Evolutionary conservation across 768 basidiomycete genomes (phyloP), one percentile per base, ranked within the genome.

Genomic region (Boletellus ananas): DNA sequence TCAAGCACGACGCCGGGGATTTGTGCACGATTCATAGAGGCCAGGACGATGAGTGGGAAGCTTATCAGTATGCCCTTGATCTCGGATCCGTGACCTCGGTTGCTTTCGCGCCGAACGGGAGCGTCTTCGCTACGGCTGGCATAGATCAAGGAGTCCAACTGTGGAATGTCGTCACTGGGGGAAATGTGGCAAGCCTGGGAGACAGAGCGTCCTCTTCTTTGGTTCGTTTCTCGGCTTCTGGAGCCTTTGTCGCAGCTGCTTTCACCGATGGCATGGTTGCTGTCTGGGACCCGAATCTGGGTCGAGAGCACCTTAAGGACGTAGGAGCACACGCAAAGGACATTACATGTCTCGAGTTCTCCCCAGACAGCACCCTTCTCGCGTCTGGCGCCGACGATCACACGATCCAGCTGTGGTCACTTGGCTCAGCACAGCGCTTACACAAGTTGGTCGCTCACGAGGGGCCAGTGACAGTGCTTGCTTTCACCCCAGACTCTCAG

Each of bases 381-480:
- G 61, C 53, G 9, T 63, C 61, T 29, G 61, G 50, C 36, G 50
- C 61, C 12, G 42, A 47, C 1, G 61, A 63, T 43, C 34, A 20
- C 31, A 18, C n/a, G 1, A 55, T 63, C 21, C 52, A 49, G 17
- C 47, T 66, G 9, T 68, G 65, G 65, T 60, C 58, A 3, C 13
- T 58, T 17, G 40, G 45, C 29, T 54, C 43, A 0, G 49, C 51
- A 11, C 51, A 57, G 16, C 11, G 33, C 1, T 34, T 63, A 35
- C 36, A 57, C 14, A 45, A 34, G 34, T 34, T 62, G 2, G 46
- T 25, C 3, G 16, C 37, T 0, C 67, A 64, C 35, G 52, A 58
- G 29, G 56, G 50, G 21, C 27, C 45, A 3, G 60, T 67, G 38
- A 43, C 29, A 4, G 37, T 50, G 11, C 34, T 67, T 27, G 54